Evolutionary conservation across 176 grass and related monocot genomes (phyloP).

Genomic region (Carex parvula): DNA sequence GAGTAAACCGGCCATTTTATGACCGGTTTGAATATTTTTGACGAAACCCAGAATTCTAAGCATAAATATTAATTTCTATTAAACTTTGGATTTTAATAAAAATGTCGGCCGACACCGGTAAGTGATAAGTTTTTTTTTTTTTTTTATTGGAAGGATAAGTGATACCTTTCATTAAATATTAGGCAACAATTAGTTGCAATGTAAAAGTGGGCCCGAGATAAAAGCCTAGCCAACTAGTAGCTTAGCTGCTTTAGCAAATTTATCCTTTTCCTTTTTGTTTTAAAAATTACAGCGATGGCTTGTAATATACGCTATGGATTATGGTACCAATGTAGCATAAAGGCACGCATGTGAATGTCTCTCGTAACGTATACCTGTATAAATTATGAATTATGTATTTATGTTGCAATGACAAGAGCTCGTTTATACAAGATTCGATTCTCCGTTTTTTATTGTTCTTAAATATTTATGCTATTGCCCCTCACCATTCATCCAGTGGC

Average conservation of each 20-base stretch:
- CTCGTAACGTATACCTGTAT: not conserved
- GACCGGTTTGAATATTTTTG: too few species aligned
- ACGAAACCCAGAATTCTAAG: too few species aligned
- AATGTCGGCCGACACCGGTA: too few species aligned
- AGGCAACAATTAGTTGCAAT: not conserved
- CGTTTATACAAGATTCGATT: not conserved
- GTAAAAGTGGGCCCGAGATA: not conserved
- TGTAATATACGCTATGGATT: not conserved
- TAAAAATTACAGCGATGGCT: not conserved
- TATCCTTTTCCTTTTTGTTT: not conserved
- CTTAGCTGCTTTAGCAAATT: not conserved
- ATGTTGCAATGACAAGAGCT: not conserved
- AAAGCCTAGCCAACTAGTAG: not conserved
- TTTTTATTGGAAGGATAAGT: too few species aligned
- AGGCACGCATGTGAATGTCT: not conserved
- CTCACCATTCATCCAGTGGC: too few species aligned
- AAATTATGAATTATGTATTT: not conserved
- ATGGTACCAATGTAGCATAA: not conserved
- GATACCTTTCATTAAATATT: not conserved
- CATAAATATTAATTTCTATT: too few species aligned
- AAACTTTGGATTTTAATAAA: too few species aligned
- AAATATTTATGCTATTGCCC: not conserved
- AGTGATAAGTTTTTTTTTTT: too few species aligned
- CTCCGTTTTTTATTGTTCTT: not conserved
- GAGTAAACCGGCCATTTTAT: too few species aligned